Evolutionary conservation across 2,329 filamentous ascomycete genomes (phyloP).

Genomic region (Akanthomyces lecanii): DNA sequence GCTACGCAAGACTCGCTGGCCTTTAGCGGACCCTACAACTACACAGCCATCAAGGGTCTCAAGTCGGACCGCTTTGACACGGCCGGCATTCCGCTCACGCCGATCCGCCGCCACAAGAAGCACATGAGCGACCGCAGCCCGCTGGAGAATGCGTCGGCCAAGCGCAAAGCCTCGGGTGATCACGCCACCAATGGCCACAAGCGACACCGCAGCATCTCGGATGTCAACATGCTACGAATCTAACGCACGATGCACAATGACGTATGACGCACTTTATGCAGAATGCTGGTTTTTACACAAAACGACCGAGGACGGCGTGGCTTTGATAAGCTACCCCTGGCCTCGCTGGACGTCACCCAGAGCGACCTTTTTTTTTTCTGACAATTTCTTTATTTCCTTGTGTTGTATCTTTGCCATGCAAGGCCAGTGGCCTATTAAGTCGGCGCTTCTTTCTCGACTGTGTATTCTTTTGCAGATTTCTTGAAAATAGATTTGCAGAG

Average conservation of each 20-base stretch:
- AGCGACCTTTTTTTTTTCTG: slow-evolving; percentile 13
- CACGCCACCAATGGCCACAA: slow-evolving; percentile 43
- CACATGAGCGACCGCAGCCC: slow-evolving; percentile 47
- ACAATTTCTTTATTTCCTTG: not conserved
- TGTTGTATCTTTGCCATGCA: not conserved
- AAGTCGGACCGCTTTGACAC: slow-evolving; percentile 63
- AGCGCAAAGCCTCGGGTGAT: slow-evolving; percentile 52
- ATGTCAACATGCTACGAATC: slow-evolving; percentile 47
- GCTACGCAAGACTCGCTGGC: slow-evolving; percentile 59
- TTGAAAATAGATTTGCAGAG: not conserved
- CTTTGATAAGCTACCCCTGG: slow-evolving; percentile 38
- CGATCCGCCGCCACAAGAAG: slow-evolving; percentile 56
- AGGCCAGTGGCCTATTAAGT: not conserved
- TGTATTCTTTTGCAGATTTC: not conserved
- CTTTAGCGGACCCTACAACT: slow-evolving; percentile 56
- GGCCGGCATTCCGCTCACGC: slow-evolving; percentile 64
- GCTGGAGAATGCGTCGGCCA: slow-evolving; percentile 44
- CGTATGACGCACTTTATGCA: slow-evolving; percentile 14
- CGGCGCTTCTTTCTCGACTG: too few relatives aligned
- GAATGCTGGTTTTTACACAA: slow-evolving; percentile 23
- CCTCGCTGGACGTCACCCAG: slow-evolving; percentile 27
- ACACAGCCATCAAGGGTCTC: slow-evolving; percentile 58
- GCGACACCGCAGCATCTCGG: slow-evolving; percentile 55
- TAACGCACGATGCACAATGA: slow-evolving; percentile 27
- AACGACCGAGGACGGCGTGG: slow-evolving; percentile 46